phyloP scores from a whole-genome alignment of 2,329 filamentous ascomycete species.

The Xylariaceae sp. region DNA sequence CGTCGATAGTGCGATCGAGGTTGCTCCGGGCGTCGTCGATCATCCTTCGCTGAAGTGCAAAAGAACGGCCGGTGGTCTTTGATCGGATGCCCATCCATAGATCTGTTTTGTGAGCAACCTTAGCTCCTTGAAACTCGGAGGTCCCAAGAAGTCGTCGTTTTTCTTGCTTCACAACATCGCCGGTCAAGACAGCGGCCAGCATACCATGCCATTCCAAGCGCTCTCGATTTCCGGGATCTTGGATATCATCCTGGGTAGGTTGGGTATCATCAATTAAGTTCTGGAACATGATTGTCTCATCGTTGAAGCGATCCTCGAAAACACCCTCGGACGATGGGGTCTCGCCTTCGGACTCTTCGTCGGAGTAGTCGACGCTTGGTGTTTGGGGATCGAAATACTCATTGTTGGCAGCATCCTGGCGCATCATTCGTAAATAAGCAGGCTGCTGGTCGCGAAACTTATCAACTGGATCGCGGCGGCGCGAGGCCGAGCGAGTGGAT shows the following conservation, averaged over 20 bases:
- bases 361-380: conserved; percentile 62
- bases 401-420: conserved; percentile 59
- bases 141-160: conserved; percentile 91
- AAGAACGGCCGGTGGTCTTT: conserved; percentile 75
- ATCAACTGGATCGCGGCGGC: conserved; percentile 45
- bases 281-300: conserved; percentile 89
- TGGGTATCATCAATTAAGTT: conserved; percentile 67
- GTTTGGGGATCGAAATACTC: conserved; percentile 75
- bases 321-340: conserved; percentile 81
- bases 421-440: conserved; percentile 88
- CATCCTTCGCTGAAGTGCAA: conserved; percentile 80
- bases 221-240: conserved; percentile 83
- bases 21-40: conserved; percentile 77
- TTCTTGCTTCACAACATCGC: conserved; percentile 95
- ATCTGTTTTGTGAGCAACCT: conserved; percentile 68
- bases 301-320: conserved; percentile 83
- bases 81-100: conserved; percentile 88
- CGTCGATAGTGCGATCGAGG: conserved; percentile 73
- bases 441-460: conserved; percentile 76
- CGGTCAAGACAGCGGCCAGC: conserved; percentile 90
- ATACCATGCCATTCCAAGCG: conserved; percentile 97
- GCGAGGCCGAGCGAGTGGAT: conserved; percentile 40
- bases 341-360: conserved; percentile 86
- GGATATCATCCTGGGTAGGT: conserved; percentile 83
- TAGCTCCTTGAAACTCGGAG: conserved; percentile 52